These are phyloP conservation scores for Lathyrus oleraceus DNA, from an alignment of 306 rosid genomes.

Conservation along the genomic window DNA sequence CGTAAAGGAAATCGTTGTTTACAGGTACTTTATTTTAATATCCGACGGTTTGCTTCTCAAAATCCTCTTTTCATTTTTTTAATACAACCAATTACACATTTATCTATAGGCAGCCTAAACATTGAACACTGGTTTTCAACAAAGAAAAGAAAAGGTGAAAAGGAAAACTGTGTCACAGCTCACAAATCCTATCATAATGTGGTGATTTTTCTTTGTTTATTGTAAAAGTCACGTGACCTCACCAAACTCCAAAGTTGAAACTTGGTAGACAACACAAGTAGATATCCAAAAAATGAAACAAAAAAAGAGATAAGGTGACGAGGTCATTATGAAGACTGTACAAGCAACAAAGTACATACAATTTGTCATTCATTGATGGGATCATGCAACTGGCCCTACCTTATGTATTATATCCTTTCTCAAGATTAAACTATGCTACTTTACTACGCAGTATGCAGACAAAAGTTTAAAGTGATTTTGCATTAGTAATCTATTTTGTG, in stretches of 20 bases:
- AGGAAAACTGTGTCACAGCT: neutral
- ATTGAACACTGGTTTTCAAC: neutral
- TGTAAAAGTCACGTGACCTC: constrained; percentile 30
- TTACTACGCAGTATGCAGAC: neutral
- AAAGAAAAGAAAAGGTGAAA: neutral
- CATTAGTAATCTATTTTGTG: neutral
- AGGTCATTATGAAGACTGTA: constrained; percentile 20
- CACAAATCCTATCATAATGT: neutral
- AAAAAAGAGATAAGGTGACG: constrained; percentile 17
- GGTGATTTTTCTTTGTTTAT: neutral
- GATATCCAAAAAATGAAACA: constrained; percentile 22
- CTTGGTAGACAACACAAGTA: constrained; percentile 20
- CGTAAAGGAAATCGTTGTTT: neutral
- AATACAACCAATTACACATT: neutral
- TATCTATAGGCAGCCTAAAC: neutral
- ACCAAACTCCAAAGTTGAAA: constrained; percentile 20
- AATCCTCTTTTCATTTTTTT: neutral
- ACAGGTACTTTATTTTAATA: no score
- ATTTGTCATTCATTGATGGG: constrained; percentile 31
- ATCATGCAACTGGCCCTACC: constrained; percentile 33
- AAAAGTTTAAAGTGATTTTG: neutral
- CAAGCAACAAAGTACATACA: constrained; percentile 29
- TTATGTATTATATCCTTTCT: constrained; percentile 13
- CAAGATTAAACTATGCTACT: neutral
- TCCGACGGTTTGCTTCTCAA: neutral